Evolutionary conservation across 2,329 filamentous ascomycete genomes (phyloP).

Genomic region (Grosmannia serpens): DNA sequence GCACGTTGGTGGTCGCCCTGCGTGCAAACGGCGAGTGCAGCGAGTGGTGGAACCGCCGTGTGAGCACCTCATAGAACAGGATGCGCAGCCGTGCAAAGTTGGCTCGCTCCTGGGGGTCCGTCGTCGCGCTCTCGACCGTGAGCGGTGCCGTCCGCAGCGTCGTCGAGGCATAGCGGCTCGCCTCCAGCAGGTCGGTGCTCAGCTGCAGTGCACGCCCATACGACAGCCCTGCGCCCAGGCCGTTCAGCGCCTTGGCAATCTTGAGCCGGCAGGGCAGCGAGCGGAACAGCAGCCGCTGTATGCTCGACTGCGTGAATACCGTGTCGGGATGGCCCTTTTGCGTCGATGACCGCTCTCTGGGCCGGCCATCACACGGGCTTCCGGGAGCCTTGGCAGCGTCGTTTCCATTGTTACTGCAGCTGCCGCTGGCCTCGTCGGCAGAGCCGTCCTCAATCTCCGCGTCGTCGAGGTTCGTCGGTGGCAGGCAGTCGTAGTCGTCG

Average conservation of each 20-base stretch:
- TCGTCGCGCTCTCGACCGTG: background rate
- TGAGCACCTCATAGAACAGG: conserved; percentile 11
- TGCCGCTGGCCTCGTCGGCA: background rate
- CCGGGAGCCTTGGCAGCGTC: background rate
- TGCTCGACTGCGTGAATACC: conserved; percentile 11
- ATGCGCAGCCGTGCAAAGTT: conserved; percentile 9
- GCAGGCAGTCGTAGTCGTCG: conserved; percentile 37
- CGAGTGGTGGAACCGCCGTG: conserved; percentile 13
- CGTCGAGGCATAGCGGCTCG: conserved; percentile 8
- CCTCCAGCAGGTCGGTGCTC: conserved; percentile 10
- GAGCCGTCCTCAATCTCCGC: conserved; percentile 26
- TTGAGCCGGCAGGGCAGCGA: conserved; percentile 10
- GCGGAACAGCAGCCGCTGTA: conserved; percentile 15
- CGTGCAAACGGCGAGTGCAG: conserved; percentile 14
- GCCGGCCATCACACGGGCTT: background rate
- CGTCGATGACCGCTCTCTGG: background rate
- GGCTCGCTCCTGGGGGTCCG: background rate
- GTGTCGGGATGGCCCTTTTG: conserved; percentile 4
- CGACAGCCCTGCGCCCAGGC: conserved; percentile 7
- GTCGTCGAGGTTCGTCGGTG: conserved; percentile 41
- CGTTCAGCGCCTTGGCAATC: conserved; percentile 12
- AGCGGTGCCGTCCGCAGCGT: conserved; percentile 4
- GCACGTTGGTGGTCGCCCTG: conserved; percentile 8
- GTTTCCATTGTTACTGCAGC: background rate
- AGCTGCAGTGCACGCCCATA: conserved; percentile 13